Conservation (phyloP, 1,139 yeast genomes). For the Diutina sp. region DNA sequence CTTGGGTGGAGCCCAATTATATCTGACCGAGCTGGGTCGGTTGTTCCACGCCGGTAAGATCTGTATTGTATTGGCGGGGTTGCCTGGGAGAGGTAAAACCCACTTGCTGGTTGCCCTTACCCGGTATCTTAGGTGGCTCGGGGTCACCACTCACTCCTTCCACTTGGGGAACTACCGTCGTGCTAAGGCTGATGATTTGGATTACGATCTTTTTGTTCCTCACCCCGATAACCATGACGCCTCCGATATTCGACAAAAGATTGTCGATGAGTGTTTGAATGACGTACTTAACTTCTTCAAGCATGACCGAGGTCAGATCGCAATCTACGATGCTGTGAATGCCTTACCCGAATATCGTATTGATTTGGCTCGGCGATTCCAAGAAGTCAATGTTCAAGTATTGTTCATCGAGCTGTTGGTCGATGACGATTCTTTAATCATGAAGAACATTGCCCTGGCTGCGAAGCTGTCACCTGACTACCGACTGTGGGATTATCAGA, state of each 20-base stretch:
- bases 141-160: slow-evolving; percentile 84
- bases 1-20: slow-evolving; percentile 70
- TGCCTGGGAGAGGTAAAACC: slow-evolving; percentile 95
- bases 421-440: slow-evolving; percentile 58
- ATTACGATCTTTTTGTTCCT: slow-evolving; percentile 62
- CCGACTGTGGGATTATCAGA: slow-evolving; percentile 51
- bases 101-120: slow-evolving; percentile 85
- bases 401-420: slow-evolving; percentile 82
- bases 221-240: slow-evolving; percentile 44
- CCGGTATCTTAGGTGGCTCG: slow-evolving; percentile 86
- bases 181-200: slow-evolving; percentile 40
- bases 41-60: slow-evolving; percentile 93
- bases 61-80: slow-evolving; percentile 78
- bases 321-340: slow-evolving; percentile 92
- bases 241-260: slow-evolving; percentile 39
- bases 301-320: slow-evolving; percentile 78
- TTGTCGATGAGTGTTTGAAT: slow-evolving; percentile 50
- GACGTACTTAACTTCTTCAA: slow-evolving; percentile 66
- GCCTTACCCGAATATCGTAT: slow-evolving; percentile 61
- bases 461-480: slow-evolving; percentile 89
- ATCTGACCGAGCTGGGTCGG: slow-evolving; percentile 81
- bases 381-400: slow-evolving; percentile 52
- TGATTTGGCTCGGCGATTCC: slow-evolving; percentile 41
- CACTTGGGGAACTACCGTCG: slow-evolving; percentile 91
- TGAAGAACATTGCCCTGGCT: slow-evolving; percentile 64